phyloP scores from a whole-genome alignment of 345 rosid genomes.

The Salix suchowensis region DNA sequence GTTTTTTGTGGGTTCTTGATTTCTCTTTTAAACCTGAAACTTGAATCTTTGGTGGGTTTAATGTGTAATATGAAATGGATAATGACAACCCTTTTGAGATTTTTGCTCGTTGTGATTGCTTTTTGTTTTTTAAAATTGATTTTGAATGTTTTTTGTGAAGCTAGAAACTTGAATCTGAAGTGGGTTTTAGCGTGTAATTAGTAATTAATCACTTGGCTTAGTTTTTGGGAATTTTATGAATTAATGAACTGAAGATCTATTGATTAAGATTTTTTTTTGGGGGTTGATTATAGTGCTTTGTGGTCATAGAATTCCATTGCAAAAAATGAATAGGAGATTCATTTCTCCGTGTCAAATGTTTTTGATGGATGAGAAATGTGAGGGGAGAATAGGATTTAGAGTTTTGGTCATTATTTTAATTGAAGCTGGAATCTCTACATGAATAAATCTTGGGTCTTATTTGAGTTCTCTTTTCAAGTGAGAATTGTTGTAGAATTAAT shows the following conservation, averaged over 20 bases:
- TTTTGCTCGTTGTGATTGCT: neutral
- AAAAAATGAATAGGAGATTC: no score
- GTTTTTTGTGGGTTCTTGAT: conserved; percentile 1
- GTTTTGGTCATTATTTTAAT: neutral
- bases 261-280: neutral
- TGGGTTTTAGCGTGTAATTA: neutral
- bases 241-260: neutral
- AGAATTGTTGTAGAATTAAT: no score
- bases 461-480: no score
- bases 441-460: no score
- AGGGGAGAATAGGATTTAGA: neutral
- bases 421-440: neutral
- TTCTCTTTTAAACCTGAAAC: neutral
- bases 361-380: neutral
- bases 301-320: no score
- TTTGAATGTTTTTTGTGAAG: neutral
- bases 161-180: neutral
- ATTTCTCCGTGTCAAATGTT: neutral
- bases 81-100: no score
- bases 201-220: neutral
- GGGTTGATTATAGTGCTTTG: no score
- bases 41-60: no score
- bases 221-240: neutral
- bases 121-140: neutral
- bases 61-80: no score